A percentile compares a stretch with the other conserved stretches of the same genome.
Conservation (phyloP, 2,329 filamentous ascomycete species). For the Arthrobotrys musiformis region DNA sequence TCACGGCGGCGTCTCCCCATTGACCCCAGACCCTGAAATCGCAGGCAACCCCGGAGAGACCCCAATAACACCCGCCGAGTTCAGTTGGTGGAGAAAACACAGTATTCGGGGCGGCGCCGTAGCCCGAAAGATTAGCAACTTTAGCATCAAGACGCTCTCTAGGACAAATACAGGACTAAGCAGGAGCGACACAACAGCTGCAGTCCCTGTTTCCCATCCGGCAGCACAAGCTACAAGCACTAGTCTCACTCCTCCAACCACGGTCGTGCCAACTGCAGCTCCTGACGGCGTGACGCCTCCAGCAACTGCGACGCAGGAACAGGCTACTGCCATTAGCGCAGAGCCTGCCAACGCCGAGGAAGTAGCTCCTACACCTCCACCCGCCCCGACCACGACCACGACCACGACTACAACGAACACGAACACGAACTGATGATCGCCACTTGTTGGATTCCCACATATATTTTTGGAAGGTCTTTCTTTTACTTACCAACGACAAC, state of each 20-base stretch:
- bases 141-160: conserved; percentile 26
- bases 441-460: background rate
- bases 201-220: background rate
- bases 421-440: conserved; percentile 36
- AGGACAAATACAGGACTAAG: conserved; percentile 16
- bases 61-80: conserved; percentile 22
- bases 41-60: conserved; percentile 24
- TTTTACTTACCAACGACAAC: background rate
- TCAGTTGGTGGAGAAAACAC: conserved; percentile 53
- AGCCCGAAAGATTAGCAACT: conserved; percentile 44
- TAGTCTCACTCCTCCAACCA: conserved; percentile 7
- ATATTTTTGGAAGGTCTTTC: conserved; percentile 22
- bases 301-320: conserved; percentile 1
- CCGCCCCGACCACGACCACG: conserved; percentile 12
- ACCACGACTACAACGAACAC: conserved; percentile 17
- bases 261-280: background rate
- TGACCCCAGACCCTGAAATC: conserved; percentile 51
- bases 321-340: background rate
- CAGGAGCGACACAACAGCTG: conserved; percentile 8
- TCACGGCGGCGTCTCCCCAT: conserved; percentile 27
- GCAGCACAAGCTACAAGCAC: background rate
- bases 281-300: background rate
- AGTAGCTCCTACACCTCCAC: conserved; percentile 18
- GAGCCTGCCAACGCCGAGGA: conserved; percentile 2
- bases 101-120: conserved; percentile 34